Evolutionary conservation across 2,329 filamentous ascomycete species (phyloP), one percentile per base, ranked within the genome.

Genomic region (Talaromyces sp.): DNA sequence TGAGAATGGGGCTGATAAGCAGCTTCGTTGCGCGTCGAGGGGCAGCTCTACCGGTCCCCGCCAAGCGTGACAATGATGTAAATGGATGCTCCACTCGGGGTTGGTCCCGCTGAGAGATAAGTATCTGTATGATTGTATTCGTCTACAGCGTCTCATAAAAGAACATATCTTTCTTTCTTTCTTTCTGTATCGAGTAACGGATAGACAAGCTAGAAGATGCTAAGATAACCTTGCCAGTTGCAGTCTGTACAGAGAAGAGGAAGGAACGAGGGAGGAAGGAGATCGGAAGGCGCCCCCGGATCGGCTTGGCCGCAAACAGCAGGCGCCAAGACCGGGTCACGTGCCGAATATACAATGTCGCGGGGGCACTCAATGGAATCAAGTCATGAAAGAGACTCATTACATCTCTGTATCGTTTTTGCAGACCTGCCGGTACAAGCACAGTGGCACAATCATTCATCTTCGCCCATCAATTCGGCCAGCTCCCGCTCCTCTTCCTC

Each of bases 401-500:
- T 37, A 25, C 43, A 28, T 25, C 22, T 31, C 1, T 46, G 25
- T 28, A 28, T 28, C 3, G 4, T 28, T n/a, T n/a, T n/a, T n/a
- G n/a, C n/a, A n/a, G n/a, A n/a, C n/a, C n/a, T n/a, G n/a, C n/a
- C n/a, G n/a, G n/a, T 4, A 6, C 9, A 15, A 33, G 3, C 15
- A 15, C 33, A 2, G 48, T 11, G 5, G 43, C 9, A 2, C 7
- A 21, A n/a, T 60, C 41, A 61, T 33, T 60, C 65, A 43, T 83
- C 80, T 62, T 90, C 87, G 58, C 87, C 90, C 89, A 99, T 89
- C 70, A 99, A 75, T 63, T 92, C 94, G 13, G 91, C 92, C 63
- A 99, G 78, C 73, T 97, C 94, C 4, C 89, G 87, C 73, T 97
- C 93, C 72, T 99, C 94, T 65, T 97, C 93, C 11, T 84, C 88